Percentiles rank a stretch among this genome's conserved stretches.
phyloP scores from a whole-genome alignment of 106 monocot genomes.

The Dendrobium catenatum region DNA sequence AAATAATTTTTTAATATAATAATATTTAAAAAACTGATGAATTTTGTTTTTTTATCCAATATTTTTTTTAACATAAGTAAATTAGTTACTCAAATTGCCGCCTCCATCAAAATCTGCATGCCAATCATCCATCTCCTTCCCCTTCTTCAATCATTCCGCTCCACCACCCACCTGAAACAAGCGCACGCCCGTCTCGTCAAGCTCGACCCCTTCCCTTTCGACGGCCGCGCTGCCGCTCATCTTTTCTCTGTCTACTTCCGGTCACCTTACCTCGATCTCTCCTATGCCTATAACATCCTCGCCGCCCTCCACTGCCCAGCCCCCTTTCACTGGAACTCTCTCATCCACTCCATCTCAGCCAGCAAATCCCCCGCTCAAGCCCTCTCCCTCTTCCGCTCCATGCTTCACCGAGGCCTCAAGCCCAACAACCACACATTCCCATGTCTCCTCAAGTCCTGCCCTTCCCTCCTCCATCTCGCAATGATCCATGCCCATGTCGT shows the following conservation, averaged over 20 bases:
- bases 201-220: background rate
- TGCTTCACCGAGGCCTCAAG: background rate
- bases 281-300: slow-evolving; percentile 9
- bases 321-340: slow-evolving; percentile 8
- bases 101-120: background rate
- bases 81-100: background rate
- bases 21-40: too few species aligned
- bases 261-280: background rate
- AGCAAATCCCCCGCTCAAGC: background rate
- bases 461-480: background rate
- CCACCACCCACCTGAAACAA: background rate
- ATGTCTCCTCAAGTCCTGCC: slow-evolving; percentile 26
- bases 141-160: background rate
- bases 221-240: background rate
- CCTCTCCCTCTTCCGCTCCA: slow-evolving; percentile 6
- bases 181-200: slow-evolving; percentile 7
- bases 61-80: too few species aligned
- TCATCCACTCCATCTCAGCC: slow-evolving; percentile 9
- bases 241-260: background rate
- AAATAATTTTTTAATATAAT: too few species aligned
- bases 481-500: slow-evolving; percentile 28
- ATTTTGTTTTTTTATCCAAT: too few species aligned
- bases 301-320: background rate
- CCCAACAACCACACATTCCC: slow-evolving; percentile 43
- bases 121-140: background rate